A percentile compares a stretch with the other conserved stretches of the same genome.
Evolutionary conservation across 139 green algal species (phyloP).

Genomic region (Chlorella sp.): DNA sequence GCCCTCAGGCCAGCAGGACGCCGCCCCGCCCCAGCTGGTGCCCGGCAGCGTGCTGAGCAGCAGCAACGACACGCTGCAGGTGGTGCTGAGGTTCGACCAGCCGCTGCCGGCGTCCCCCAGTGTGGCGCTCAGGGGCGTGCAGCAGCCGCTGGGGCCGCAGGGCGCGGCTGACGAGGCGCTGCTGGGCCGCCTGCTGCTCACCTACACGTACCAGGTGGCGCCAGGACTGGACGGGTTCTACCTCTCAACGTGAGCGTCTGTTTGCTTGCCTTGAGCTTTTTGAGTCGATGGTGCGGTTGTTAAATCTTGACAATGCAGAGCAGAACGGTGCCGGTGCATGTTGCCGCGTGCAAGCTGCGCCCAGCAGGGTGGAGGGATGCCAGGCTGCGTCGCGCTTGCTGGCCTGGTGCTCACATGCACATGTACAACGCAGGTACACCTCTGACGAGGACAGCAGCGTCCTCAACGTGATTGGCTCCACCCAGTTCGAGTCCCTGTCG

Average conservation of each 20-base stretch:
- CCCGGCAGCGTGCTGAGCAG: background rate
- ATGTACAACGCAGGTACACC: background rate
- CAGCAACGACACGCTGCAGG: background rate
- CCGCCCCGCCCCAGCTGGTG: background rate
- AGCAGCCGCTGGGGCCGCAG: background rate
- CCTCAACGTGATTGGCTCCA: conserved; percentile 43
- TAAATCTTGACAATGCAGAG: background rate
- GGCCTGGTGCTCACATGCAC: too few relatives aligned
- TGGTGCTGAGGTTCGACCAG: background rate
- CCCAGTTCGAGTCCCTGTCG: conserved; percentile 73
- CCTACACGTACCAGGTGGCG: background rate
- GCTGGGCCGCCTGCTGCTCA: background rate
- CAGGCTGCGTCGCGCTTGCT: too few relatives aligned
- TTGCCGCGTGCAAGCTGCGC: background rate
- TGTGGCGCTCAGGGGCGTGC: background rate
- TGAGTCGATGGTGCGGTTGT: too few relatives aligned
- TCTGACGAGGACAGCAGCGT: background rate
- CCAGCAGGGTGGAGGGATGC: background rate
- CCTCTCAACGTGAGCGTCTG: background rate
- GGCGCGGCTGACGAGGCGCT: background rate
- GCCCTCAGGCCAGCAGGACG: background rate
- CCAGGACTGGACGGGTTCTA: conserved; percentile 10
- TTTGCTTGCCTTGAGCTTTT: too few relatives aligned
- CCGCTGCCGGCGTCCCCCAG: background rate
- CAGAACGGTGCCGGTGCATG: background rate